Evolutionary conservation across 2,329 filamentous ascomycete species (phyloP).

Genomic region (Calycina marina): DNA sequence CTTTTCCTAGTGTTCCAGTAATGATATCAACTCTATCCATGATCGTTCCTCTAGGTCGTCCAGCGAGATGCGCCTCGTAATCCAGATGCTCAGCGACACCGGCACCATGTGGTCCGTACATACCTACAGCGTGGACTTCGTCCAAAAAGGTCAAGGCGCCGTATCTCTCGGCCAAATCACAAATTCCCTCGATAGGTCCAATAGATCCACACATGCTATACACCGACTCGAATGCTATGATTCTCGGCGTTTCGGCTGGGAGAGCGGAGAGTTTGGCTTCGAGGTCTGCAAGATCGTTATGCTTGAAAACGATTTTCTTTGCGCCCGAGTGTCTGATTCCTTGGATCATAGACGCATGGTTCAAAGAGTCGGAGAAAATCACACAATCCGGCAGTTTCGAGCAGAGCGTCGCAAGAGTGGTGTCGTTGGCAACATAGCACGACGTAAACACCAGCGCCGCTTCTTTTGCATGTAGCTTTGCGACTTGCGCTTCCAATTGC

Average conservation of each 20-base stretch:
- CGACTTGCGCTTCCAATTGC: conserved; percentile 64
- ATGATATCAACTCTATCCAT: conserved; percentile 98
- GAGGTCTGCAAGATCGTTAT: conserved; percentile 88
- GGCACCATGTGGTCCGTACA: conserved; percentile 93
- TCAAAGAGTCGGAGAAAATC: conserved; percentile 92
- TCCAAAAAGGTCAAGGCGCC: conserved; percentile 95
- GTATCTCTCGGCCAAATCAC: conserved; percentile 93
- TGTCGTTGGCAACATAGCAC: conserved; percentile 97
- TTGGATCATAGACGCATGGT: conserved; percentile 99
- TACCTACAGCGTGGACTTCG: conserved; percentile 96
- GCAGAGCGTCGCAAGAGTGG: conserved; percentile 88
- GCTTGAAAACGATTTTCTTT: conserved; percentile 96
- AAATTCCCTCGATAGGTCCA: conserved; percentile 89
- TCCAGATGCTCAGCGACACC: conserved; percentile 97
- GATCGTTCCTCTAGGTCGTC: conserved; percentile 63
- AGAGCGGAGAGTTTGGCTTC: conserved; percentile 85
- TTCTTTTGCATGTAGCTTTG: conserved; percentile 83
- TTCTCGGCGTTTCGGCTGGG: conserved; percentile 76
- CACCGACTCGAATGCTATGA: conserved; percentile 96
- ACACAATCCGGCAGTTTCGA: conserved; percentile 95
- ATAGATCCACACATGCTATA: conserved; percentile 99
- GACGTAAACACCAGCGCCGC: conserved; percentile 89
- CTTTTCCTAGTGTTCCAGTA: conserved; percentile 91
- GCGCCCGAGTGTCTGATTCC: conserved; percentile 95
- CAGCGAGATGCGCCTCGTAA: conserved; percentile 69